Percentiles rank a stretch among this genome's conserved stretches.
Conservation (phyloP, 2,329 filamentous ascomycete genomes). For the Cladophialophora carrionii region DNA sequence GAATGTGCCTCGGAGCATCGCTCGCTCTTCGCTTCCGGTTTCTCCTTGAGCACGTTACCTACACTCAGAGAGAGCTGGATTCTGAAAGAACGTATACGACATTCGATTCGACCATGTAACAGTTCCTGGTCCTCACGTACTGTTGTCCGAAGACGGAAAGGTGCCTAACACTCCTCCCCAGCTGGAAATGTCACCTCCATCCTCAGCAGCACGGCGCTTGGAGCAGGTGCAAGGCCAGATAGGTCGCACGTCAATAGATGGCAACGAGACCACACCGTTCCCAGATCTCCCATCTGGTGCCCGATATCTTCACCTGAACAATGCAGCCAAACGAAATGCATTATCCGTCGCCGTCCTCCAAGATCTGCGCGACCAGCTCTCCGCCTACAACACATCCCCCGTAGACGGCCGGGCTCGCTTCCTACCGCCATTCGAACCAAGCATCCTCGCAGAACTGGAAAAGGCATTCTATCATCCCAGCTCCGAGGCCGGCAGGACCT, state of each 20-base stretch:
- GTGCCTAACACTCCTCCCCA: not conserved
- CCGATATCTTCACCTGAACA: not conserved
- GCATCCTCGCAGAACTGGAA: not conserved
- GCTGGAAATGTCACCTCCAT: not conserved
- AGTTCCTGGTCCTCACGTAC: no score
- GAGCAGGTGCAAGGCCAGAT: slow-evolving; percentile 1
- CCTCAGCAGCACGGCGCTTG: not conserved
- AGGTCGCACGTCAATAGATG: not conserved
- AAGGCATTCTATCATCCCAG: not conserved
- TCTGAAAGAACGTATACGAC: not conserved
- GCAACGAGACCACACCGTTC: not conserved
- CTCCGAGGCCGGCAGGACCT: not conserved
- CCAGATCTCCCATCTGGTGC: not conserved
- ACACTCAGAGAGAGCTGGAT: not conserved
- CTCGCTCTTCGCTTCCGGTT: not conserved
- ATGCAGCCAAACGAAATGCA: not conserved
- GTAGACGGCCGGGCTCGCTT: not conserved
- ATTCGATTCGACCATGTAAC: not conserved
- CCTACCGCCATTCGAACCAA: not conserved
- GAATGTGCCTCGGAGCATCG: not conserved
- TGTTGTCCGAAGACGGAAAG: not conserved
- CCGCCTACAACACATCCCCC: not conserved
- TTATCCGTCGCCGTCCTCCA: not conserved
- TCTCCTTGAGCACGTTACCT: not conserved
- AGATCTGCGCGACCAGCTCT: not conserved